Percentiles rank a stretch among this genome's conserved stretches.
These are phyloP conservation scores for Alternaria brassicae DNA, from an alignment of 2,329 filamentous ascomycete species.

Conservation along the genomic window DNA sequence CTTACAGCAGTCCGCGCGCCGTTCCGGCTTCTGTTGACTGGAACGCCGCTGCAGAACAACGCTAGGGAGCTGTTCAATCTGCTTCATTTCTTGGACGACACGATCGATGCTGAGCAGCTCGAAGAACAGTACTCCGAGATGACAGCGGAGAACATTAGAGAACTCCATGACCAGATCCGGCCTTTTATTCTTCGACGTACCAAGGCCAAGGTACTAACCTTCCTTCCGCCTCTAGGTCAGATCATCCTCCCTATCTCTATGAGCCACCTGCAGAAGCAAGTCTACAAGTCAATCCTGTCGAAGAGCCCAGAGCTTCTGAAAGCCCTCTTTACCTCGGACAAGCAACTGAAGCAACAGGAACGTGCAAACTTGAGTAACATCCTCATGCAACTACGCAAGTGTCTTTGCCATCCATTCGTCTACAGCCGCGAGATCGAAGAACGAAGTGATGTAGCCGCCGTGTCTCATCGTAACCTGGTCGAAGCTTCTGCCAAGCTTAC, in stretches of 20 bases:
- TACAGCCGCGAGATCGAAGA: constrained; percentile 94
- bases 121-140: constrained; percentile 80
- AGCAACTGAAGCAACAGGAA: constrained; percentile 69
- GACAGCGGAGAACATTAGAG: constrained; percentile 79
- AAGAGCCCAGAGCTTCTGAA: constrained; percentile 90
- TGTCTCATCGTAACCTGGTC: constrained; percentile 80
- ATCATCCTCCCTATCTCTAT: constrained; percentile 97
- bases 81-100: constrained; percentile 87
- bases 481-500: constrained; percentile 91
- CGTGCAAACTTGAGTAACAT: constrained; percentile 90
- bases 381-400: constrained; percentile 91
- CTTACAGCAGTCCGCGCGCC: constrained; percentile 76
- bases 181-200: constrained; percentile 77
- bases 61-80: constrained; percentile 94
- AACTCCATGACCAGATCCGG: constrained; percentile 83
- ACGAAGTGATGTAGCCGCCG: constrained; percentile 65
- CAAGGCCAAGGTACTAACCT: constrained; percentile 88
- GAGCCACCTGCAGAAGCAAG: constrained; percentile 89
- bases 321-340: constrained; percentile 76
- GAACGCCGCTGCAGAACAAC: constrained; percentile 95
- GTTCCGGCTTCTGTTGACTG: constrained; percentile 83
- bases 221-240: constrained; percentile 90
- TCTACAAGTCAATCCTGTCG: constrained; percentile 91
- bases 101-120: constrained; percentile 71
- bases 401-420: constrained; percentile 93